These are phyloP conservation scores for Microstroma glucosiphilum DNA, from an alignment of 1,284 basidiomycete genomes.

Conservation along the genomic window DNA sequence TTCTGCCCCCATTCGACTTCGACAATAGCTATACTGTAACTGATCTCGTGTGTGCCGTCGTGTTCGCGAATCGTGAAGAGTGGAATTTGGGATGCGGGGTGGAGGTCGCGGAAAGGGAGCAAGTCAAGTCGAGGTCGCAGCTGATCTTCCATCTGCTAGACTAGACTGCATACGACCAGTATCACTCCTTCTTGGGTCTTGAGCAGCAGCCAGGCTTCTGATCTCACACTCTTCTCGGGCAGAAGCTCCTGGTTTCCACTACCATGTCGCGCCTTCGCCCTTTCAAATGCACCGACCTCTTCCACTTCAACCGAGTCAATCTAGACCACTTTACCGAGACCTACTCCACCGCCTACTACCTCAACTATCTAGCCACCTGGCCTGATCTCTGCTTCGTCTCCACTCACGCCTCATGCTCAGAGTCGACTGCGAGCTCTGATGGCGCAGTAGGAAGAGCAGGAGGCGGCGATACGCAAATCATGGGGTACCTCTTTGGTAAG, in stretches of 20 bases:
- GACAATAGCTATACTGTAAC: too few species aligned
- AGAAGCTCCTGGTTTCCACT: not conserved
- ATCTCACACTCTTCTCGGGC: not conserved
- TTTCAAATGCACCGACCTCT: slow-evolving; percentile 77
- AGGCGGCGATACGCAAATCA: slow-evolving; percentile 11
- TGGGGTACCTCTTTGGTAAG: slow-evolving; percentile 42
- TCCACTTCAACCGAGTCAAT: slow-evolving; percentile 88
- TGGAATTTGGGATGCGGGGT: too few species aligned
- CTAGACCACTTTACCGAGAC: slow-evolving; percentile 91
- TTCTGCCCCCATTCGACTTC: too few species aligned
- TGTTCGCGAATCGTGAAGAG: too few species aligned
- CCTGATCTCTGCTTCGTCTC: slow-evolving; percentile 69
- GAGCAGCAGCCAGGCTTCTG: not conserved
- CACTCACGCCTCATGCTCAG: not conserved
- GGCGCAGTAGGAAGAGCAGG: not conserved
- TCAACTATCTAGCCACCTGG: slow-evolving; percentile 79
- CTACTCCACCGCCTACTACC: slow-evolving; percentile 77
- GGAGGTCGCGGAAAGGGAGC: too few species aligned
- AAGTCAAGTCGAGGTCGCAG: too few species aligned
- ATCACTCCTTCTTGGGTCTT: too few species aligned
- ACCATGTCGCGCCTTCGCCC: slow-evolving; percentile 74
- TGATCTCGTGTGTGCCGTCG: too few species aligned
- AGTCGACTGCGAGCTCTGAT: slow-evolving; percentile 1
- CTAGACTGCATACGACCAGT: too few species aligned
- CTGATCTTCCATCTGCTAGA: too few species aligned